Percentiles rank a stretch among this genome's conserved stretches.
Evolutionary conservation across 345 rosid genomes (phyloP).

Genomic region (Erodium maritimum): DNA sequence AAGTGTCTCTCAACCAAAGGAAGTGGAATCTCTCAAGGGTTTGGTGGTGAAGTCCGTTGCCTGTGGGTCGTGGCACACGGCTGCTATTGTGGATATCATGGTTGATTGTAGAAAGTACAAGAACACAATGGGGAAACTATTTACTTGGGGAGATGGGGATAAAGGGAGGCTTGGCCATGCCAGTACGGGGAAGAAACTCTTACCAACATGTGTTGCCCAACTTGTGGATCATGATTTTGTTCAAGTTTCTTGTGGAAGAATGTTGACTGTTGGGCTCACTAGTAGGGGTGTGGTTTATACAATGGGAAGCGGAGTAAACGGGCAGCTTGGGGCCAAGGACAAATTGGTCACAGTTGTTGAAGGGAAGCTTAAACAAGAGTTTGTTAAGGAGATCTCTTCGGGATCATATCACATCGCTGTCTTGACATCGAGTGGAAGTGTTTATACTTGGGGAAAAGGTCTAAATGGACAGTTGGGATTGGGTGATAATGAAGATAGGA

Average conservation of each 20-base stretch:
- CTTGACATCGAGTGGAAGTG: slow-evolving; percentile 41
- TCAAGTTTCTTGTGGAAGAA: slow-evolving; percentile 67
- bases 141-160: slow-evolving; percentile 91
- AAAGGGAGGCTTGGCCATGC: slow-evolving; percentile 65
- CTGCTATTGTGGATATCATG: slow-evolving; percentile 46
- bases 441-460: slow-evolving; percentile 85
- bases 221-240: slow-evolving; percentile 47
- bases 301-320: slow-evolving; percentile 66
- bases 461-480: slow-evolving; percentile 59
- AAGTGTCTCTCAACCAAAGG: slow-evolving; percentile 48
- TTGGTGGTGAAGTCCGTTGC: slow-evolving; percentile 41
- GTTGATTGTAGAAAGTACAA: slow-evolving; percentile 25
- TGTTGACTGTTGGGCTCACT: slow-evolving; percentile 52
- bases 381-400: slow-evolving; percentile 44
- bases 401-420: slow-evolving; percentile 67
- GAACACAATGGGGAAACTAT: slow-evolving; percentile 64
- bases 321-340: slow-evolving; percentile 70
- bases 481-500: slow-evolving; percentile 47
- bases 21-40: slow-evolving; percentile 48
- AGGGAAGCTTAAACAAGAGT: slow-evolving; percentile 44
- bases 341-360: slow-evolving; percentile 46
- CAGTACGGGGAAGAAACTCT: slow-evolving; percentile 37
- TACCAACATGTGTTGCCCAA: slow-evolving; percentile 48
- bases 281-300: slow-evolving; percentile 49
- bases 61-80: slow-evolving; percentile 81